Conservation (phyloP, 805 yeast genomes). For the Metahyphopichia silvanorum region DNA sequence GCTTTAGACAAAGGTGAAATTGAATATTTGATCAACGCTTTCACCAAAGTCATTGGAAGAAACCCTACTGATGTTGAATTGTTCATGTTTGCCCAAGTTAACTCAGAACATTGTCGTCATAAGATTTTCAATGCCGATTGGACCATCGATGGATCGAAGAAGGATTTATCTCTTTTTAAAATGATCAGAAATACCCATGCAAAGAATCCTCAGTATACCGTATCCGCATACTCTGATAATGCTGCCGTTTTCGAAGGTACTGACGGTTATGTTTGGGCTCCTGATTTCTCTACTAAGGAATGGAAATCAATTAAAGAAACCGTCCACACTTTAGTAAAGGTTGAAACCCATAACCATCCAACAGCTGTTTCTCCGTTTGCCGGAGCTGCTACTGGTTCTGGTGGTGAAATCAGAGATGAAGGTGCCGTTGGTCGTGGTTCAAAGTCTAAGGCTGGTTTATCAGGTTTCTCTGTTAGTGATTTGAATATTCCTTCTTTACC, state of each 20-base stretch:
- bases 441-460: slow-evolving; percentile 90
- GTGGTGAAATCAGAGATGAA: slow-evolving; percentile 99
- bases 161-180: slow-evolving; percentile 75
- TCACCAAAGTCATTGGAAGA: slow-evolving; percentile 69
- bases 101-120: slow-evolving; percentile 99
- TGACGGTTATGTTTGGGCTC: slow-evolving; percentile 73
- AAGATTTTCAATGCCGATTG: slow-evolving; percentile 98
- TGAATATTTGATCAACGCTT: slow-evolving; percentile 79
- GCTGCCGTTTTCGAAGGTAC: slow-evolving; percentile 94
- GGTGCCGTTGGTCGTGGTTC: slow-evolving; percentile 99
- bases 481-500: slow-evolving; percentile 76
- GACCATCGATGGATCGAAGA: slow-evolving; percentile 83
- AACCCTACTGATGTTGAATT: slow-evolving; percentile 97
- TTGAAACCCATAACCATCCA: slow-evolving; percentile 98
- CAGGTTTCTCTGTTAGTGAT: slow-evolving; percentile 92
- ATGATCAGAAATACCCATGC: slow-evolving; percentile 95
- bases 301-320: slow-evolving; percentile 76
- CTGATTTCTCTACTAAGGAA: slow-evolving; percentile 64
- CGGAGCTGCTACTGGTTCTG: slow-evolving; percentile 99
- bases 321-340: slow-evolving; percentile 89
- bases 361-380: slow-evolving; percentile 99
- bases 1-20: slow-evolving; percentile 96
- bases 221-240: slow-evolving; percentile 94
- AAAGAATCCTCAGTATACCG: slow-evolving; percentile 73
- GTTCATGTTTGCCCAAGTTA: slow-evolving; percentile 99